A percentile compares a stretch with the other conserved stretches of the same genome.
Conservation (phyloP, 2,329 filamentous ascomycete genomes). For the Ascosphaera apis region DNA sequence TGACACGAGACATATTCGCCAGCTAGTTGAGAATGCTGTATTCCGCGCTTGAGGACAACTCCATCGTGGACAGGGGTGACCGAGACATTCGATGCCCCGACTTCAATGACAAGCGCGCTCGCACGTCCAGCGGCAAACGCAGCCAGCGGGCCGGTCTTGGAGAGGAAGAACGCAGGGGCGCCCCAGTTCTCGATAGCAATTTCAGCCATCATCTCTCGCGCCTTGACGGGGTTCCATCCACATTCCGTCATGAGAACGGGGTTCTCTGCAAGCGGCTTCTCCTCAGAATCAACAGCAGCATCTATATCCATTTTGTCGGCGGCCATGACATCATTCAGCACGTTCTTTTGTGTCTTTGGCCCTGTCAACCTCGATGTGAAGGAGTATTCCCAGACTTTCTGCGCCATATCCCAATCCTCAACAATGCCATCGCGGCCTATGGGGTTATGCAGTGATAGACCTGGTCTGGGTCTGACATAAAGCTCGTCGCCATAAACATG, state of each 20-base stretch:
- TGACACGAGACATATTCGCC: constrained; percentile 99
- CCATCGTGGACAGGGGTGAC: constrained; percentile 99
- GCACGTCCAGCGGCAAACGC: constrained; percentile 99
- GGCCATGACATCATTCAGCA: constrained; percentile 46
- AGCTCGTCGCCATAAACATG: background rate
- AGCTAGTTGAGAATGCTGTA: constrained; percentile 99
- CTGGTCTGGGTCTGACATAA: constrained; percentile 30
- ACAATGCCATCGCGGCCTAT: constrained; percentile 98
- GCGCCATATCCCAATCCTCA: constrained; percentile 99
- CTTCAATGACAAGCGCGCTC: constrained; percentile 99
- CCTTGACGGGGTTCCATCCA: constrained; percentile 99
- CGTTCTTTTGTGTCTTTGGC: constrained; percentile 56
- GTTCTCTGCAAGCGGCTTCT: constrained; percentile 82
- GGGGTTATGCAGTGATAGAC: constrained; percentile 77
- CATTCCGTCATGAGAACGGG: constrained; percentile 97
- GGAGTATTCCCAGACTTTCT: constrained; percentile 99
- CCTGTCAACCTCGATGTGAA: constrained; percentile 99
- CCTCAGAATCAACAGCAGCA: constrained; percentile 27
- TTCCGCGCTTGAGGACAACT: constrained; percentile 99
- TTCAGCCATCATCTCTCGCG: constrained; percentile 99
- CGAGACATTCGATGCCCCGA: constrained; percentile 99
- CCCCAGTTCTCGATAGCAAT: constrained; percentile 99
- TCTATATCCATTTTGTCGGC: constrained; percentile 35
- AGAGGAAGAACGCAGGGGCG: constrained; percentile 99
- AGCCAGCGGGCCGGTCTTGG: constrained; percentile 96